Evolutionary conservation across 345 rosid species (phyloP).

Genomic region (Theobroma cacao): DNA sequence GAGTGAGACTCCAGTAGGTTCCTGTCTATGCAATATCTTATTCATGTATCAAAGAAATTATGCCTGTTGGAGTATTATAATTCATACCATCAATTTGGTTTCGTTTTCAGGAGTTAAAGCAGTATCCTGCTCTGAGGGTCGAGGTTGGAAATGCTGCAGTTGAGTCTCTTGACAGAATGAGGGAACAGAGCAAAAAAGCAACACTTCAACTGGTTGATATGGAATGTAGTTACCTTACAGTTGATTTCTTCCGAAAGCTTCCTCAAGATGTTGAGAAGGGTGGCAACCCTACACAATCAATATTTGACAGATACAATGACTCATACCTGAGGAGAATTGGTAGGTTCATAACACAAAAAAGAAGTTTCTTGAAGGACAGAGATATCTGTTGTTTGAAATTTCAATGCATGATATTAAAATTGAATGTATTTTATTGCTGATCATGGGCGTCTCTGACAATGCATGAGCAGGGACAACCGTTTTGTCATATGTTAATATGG

Average conservation of each 20-base stretch:
- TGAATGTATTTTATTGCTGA: not conserved
- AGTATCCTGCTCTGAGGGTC: slow-evolving; percentile 92
- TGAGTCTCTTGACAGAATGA: slow-evolving; percentile 92
- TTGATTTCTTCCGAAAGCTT: slow-evolving; percentile 96
- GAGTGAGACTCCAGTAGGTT: slow-evolving; percentile 76
- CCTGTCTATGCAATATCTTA: slow-evolving; percentile 9
- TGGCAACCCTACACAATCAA: slow-evolving; percentile 92
- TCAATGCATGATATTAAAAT: not conserved
- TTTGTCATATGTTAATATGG: slow-evolving; percentile 90
- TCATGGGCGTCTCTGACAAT: not conserved
- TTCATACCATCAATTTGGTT: slow-evolving; percentile 1
- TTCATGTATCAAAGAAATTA: not conserved
- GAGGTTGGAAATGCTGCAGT: slow-evolving; percentile 90
- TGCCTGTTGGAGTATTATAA: not conserved
- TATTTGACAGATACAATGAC: slow-evolving; percentile 94
- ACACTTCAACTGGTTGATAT: slow-evolving; percentile 91
- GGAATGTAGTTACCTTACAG: slow-evolving; percentile 93
- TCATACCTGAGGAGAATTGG: slow-evolving; percentile 91
- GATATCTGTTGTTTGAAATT: not conserved
- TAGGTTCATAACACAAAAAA: slow-evolving; percentile 26
- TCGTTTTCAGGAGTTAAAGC: slow-evolving; percentile 81
- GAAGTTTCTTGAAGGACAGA: not conserved
- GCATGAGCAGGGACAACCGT: slow-evolving; percentile 74
- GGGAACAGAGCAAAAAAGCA: slow-evolving; percentile 84
- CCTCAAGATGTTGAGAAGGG: slow-evolving; percentile 99